A percentile compares a stretch with the other conserved stretches of the same genome.
Evolutionary conservation across 176 grass and related monocot genomes (phyloP).

Genomic region (Phragmites australis): DNA sequence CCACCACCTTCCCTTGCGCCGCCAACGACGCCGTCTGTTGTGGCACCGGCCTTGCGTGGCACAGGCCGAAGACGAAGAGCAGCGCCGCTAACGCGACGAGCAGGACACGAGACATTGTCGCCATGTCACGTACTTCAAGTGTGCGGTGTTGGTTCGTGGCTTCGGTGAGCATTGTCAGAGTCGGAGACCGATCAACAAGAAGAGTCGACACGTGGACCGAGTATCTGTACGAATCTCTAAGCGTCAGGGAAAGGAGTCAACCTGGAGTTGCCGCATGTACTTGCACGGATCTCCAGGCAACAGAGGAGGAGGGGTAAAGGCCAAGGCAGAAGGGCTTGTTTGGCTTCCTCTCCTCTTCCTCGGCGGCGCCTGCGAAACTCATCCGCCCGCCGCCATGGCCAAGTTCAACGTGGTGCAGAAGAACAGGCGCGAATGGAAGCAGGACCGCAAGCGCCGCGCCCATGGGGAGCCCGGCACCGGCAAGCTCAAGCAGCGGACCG

Average conservation of each 20-base stretch:
- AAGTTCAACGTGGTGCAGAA: constrained; percentile 67
- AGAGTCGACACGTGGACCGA: too few species aligned
- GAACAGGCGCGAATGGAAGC: constrained; percentile 52
- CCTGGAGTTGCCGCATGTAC: not conserved
- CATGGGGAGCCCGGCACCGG: constrained; percentile 52
- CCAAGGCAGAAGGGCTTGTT: constrained; percentile 10
- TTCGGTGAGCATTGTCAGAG: too few species aligned
- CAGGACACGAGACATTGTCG: not conserved
- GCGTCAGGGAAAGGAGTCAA: not conserved
- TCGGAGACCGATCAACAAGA: too few species aligned
- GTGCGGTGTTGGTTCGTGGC: not conserved
- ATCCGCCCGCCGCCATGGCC: constrained; percentile 47
- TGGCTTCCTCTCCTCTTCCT: not conserved
- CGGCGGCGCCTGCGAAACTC: constrained; percentile 30
- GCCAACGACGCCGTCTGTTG: not conserved
- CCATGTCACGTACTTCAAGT: not conserved
- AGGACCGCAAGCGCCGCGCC: constrained; percentile 52
- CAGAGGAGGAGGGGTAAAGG: constrained; percentile 17
- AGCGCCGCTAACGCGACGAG: not conserved
- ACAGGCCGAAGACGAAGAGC: not conserved
- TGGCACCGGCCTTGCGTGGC: constrained; percentile 2
- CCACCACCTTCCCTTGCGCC: not conserved
- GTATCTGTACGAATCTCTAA: constrained; percentile 8
- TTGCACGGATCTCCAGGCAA: constrained; percentile 24
- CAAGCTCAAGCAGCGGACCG: constrained; percentile 58